phyloP scores from a whole-genome alignment of 2,329 filamentous ascomycete species.

The Trichoderma atrobrunneum region DNA sequence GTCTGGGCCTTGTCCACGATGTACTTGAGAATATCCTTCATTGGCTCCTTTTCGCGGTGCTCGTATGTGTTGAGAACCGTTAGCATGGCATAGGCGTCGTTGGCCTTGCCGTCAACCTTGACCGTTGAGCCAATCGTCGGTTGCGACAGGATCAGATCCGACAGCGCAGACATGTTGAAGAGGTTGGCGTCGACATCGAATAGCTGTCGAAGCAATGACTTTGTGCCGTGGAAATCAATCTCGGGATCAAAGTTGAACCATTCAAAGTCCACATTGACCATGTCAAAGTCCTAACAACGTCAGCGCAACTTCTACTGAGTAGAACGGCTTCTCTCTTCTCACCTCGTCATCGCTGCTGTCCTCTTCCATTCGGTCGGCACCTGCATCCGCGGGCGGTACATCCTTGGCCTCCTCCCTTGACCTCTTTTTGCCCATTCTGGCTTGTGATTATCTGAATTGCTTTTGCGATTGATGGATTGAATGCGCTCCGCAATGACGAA shows the following conservation, averaged over 20 bases:
- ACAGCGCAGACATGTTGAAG: slow-evolving; percentile 82
- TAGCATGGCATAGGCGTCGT: slow-evolving; percentile 88
- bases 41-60: slow-evolving; percentile 70
- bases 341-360: slow-evolving; percentile 56
- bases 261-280: slow-evolving; percentile 95
- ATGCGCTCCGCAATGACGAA: background rate
- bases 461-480: background rate
- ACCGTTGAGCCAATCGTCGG: slow-evolving; percentile 88
- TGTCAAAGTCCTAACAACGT: slow-evolving; percentile 70
- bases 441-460: background rate
- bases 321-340: slow-evolving; percentile 19
- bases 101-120: slow-evolving; percentile 93
- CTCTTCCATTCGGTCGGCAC: slow-evolving; percentile 49
- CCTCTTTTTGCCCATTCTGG: slow-evolving; percentile 50
- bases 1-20: slow-evolving; percentile 55
- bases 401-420: slow-evolving; percentile 48
- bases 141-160: slow-evolving; percentile 84
- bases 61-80: slow-evolving; percentile 80
- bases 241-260: slow-evolving; percentile 94
- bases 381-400: slow-evolving; percentile 39
- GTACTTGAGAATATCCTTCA: slow-evolving; percentile 71
- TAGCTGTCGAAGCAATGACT: slow-evolving; percentile 84
- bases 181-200: slow-evolving; percentile 83
- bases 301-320: background rate
- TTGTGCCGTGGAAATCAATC: slow-evolving; percentile 92